phyloP scores from a whole-genome alignment of 768 basidiomycete genomes.

The Pleurotus djamor region DNA sequence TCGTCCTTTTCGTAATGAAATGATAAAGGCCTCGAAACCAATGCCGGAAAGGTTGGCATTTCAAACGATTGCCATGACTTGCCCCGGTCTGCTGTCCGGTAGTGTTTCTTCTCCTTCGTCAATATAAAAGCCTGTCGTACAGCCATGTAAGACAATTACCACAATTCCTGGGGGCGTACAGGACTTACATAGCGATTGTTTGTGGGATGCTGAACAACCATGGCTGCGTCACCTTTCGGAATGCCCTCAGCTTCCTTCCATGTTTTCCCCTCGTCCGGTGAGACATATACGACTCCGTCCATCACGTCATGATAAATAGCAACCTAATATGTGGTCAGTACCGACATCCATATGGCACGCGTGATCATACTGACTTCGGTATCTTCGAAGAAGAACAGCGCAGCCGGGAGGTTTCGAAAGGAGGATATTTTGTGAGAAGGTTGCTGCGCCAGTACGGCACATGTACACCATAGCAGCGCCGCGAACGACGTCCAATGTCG shows the following conservation, averaged over 20 bases:
- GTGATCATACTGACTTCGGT: constrained; percentile 58
- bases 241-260: constrained; percentile 53
- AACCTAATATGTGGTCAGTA: constrained; percentile 22
- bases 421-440: constrained; percentile 47
- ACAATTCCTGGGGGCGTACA: too few relatives aligned
- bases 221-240: constrained; percentile 53
- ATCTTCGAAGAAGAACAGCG: constrained; percentile 92
- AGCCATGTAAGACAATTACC: too few relatives aligned
- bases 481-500: background rate
- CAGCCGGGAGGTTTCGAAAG: constrained; percentile 73
- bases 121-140: constrained; percentile 78
- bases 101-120: constrained; percentile 74
- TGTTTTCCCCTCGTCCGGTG: constrained; percentile 82
- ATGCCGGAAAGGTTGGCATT: constrained; percentile 57
- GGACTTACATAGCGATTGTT: constrained; percentile 69
- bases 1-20: constrained; percentile 84
- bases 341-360: constrained; percentile 5
- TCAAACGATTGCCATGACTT: constrained; percentile 84
- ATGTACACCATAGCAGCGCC: background rate
- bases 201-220: constrained; percentile 87
- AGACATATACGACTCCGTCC: constrained; percentile 70
- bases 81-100: constrained; percentile 86
- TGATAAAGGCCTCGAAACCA: constrained; percentile 64
- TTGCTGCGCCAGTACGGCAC: constrained; percentile 28
- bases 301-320: constrained; percentile 83